Percentiles rank a stretch among this genome's conserved stretches.
Conservation (phyloP, 2,329 filamentous ascomycete genomes). For the Claviceps sp. region DNA sequence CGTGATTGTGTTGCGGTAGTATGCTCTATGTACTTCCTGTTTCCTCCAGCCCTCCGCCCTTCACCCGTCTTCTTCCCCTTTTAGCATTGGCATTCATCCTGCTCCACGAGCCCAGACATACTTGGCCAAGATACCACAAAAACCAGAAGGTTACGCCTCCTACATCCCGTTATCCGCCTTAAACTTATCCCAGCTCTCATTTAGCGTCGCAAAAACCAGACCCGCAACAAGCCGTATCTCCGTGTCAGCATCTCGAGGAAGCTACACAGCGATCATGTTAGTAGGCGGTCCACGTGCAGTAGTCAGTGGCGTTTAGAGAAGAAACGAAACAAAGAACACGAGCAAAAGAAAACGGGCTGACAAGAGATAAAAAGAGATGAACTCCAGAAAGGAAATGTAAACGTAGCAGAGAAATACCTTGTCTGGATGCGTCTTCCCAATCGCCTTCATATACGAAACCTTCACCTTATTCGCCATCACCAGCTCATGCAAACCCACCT, state of each 20-base stretch:
- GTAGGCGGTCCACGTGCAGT: background rate
- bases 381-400: too few species aligned
- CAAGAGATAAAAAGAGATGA: background rate
- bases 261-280: conserved; percentile 24
- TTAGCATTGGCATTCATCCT: too few species aligned
- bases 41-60: too few species aligned
- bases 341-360: background rate
- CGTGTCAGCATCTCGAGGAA: conserved; percentile 50
- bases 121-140: background rate
- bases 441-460: conserved; percentile 97
- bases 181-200: conserved; percentile 63
- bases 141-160: background rate
- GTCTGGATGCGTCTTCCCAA: conserved; percentile 95
- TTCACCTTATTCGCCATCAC: conserved; percentile 93
- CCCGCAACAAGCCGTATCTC: conserved; percentile 54
- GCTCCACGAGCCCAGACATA: too few species aligned
- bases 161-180: conserved; percentile 54
- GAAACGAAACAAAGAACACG: background rate
- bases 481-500: conserved; percentile 84
- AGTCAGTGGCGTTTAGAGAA: background rate
- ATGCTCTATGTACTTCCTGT: too few species aligned
- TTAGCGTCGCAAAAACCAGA: conserved; percentile 53
- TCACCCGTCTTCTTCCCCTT: too few species aligned
- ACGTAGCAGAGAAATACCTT: conserved; percentile 49
- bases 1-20: too few species aligned